Percentiles rank a stretch among this genome's conserved stretches.
phyloP scores from a whole-genome alignment of 345 rosid species.

The Eucalyptus coolabah region DNA sequence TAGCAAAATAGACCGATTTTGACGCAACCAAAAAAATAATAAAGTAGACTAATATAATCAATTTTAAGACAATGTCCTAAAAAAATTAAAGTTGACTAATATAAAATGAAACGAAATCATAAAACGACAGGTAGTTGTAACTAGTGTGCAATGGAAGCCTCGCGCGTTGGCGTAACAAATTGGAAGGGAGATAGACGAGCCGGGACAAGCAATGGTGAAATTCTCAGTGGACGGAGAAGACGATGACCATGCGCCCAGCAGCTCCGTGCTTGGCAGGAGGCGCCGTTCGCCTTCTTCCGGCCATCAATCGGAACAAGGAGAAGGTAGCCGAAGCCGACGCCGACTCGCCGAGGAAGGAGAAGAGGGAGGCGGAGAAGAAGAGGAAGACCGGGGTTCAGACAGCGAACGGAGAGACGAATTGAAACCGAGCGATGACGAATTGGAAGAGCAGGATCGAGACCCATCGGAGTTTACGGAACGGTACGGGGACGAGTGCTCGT shows the following conservation, averaged over 20 bases:
- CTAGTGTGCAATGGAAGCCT: not conserved
- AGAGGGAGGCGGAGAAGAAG: not conserved
- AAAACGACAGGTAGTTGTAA: not conserved
- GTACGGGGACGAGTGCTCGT: not conserved
- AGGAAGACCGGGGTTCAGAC: not conserved
- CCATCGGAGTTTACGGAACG: fast-evolving
- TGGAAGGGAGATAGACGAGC: not conserved
- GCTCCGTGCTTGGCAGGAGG: not conserved
- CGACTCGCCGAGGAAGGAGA: not conserved
- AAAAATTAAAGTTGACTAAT: not conserved
- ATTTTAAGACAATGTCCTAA: not conserved
- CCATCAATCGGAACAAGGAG: not conserved
- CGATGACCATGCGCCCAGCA: not conserved
- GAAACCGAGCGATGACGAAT: not conserved
- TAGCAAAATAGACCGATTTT: not conserved
- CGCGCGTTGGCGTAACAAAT: not conserved
- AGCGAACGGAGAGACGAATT: not conserved
- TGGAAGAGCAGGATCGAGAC: not conserved
- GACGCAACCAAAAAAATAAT: not conserved
- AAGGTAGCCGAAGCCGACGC: not conserved
- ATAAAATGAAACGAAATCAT: not conserved
- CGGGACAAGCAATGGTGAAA: not conserved
- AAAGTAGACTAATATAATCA: not conserved
- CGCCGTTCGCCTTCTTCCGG: not conserved
- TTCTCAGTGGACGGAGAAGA: not conserved